Evolutionary conservation across 768 basidiomycete genomes (phyloP).

Genomic region (Lentinula guzmanii): DNA sequence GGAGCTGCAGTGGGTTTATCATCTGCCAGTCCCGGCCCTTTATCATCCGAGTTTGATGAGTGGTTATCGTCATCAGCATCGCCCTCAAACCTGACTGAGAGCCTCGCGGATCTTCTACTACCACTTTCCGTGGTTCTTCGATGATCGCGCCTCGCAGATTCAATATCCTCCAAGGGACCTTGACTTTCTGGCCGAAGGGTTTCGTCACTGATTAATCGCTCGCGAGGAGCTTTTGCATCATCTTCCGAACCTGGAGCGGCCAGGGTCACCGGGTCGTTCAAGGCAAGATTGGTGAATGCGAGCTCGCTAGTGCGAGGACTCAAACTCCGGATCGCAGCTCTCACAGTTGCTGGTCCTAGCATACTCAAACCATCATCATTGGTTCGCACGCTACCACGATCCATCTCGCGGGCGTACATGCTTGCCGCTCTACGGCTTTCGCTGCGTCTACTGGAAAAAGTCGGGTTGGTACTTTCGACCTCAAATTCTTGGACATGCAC

Average conservation of each 20-base stretch:
- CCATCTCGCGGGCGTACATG: constrained; percentile 9
- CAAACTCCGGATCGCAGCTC: constrained; percentile 35
- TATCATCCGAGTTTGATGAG: background rate
- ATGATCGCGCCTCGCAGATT: constrained; percentile 21
- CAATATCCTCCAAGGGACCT: constrained; percentile 22
- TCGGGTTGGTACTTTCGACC: background rate
- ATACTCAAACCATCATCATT: constrained; percentile 23
- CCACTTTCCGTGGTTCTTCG: background rate
- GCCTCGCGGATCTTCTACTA: constrained; percentile 6
- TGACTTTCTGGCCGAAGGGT: constrained; percentile 8
- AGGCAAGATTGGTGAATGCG: constrained; percentile 1
- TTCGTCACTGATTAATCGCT: constrained; percentile 1
- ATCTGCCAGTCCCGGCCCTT: constrained; percentile 12
- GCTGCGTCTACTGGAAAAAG: background rate
- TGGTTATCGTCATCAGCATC: background rate
- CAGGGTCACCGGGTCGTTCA: background rate
- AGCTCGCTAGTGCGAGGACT: constrained; percentile 39
- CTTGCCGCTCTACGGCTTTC: background rate
- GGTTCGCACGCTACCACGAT: constrained; percentile 20
- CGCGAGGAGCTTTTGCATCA: background rate
- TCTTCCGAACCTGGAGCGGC: background rate
- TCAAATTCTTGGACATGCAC: constrained; percentile 4
- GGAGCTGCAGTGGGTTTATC: constrained; percentile 7
- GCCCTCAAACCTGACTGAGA: constrained; percentile 15
- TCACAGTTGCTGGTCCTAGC: constrained; percentile 22